phyloP scores from a whole-genome alignment of 2,329 filamentous ascomycete species.

The Arthrinium phaeospermum region DNA sequence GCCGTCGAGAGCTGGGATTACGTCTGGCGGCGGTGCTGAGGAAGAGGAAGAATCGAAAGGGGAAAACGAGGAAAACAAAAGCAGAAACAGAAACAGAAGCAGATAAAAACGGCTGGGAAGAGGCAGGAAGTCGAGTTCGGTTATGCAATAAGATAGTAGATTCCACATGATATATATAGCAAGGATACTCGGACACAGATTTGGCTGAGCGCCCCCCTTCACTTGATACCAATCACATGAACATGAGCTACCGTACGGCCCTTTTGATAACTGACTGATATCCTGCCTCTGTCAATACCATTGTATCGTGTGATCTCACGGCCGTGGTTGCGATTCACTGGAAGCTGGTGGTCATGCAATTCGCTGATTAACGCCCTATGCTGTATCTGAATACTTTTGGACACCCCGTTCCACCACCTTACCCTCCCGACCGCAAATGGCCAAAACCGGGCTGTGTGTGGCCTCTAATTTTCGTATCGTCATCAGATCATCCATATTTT shows the following conservation, averaged over 20 bases:
- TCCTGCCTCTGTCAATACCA: no score
- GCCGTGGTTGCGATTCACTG: not conserved
- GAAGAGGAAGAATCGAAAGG: no score
- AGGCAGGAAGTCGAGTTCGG: not conserved
- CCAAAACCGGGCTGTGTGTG: conserved; percentile 11
- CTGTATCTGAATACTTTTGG: conserved; percentile 20
- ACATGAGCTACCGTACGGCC: not conserved
- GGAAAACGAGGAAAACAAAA: not conserved
- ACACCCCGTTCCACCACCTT: conserved; percentile 15
- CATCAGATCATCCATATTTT: conserved; percentile 15
- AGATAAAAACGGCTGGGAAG: not conserved
- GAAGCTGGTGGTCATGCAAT: not conserved
- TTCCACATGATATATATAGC: not conserved
- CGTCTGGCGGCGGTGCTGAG: conserved; percentile 44
- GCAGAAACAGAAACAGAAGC: not conserved
- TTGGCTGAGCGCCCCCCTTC: not conserved
- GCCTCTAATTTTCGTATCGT: conserved; percentile 21
- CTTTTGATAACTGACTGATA: not conserved
- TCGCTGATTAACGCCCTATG: conserved; percentile 17
- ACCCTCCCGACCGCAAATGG: not conserved
- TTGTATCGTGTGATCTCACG: not conserved
- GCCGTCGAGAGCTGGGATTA: conserved; percentile 43
- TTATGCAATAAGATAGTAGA: not conserved
- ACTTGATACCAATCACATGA: not conserved
- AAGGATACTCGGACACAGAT: not conserved